A percentile compares a stretch with the other conserved stretches of the same genome.
Conservation (phyloP, 306 rosid species). For the Cicer judaicum region DNA sequence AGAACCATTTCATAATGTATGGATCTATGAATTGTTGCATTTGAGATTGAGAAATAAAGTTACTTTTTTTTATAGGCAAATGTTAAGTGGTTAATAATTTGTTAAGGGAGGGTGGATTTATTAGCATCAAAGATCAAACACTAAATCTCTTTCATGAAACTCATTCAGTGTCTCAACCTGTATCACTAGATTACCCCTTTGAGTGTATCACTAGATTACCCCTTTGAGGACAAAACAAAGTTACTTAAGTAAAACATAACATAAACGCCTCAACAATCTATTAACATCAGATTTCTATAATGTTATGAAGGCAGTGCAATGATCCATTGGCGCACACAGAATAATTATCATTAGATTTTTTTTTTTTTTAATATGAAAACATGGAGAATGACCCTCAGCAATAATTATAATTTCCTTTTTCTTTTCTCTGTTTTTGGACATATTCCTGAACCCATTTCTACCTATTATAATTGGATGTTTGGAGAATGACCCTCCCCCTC, state of each 20-base stretch:
- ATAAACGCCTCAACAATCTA: not conserved
- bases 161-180: no score
- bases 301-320: not conserved
- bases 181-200: no score
- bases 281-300: not conserved
- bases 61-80: not conserved
- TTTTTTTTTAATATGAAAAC: no score
- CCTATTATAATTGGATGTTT: conserved; percentile 14
- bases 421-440: not conserved
- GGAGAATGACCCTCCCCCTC: not conserved
- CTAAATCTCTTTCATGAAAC: no score
- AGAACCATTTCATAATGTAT: conserved; percentile 38
- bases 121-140: no score
- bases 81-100: no score
- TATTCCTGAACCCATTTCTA: conserved; percentile 30
- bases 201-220: no score
- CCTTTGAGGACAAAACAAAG: no score
- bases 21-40: conserved; percentile 6
- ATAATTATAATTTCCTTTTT: conserved; percentile 7
- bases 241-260: no score
- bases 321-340: not conserved
- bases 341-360: no score
- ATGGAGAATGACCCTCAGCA: not conserved
- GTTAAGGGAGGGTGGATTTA: no score
- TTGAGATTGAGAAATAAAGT: conserved; percentile 11